Evolutionary conservation across 495 filamentous ascomycete genomes (phyloP), one percentile per base, ranked within the genome.

Genomic region (Aspergillus cristatus): DNA sequence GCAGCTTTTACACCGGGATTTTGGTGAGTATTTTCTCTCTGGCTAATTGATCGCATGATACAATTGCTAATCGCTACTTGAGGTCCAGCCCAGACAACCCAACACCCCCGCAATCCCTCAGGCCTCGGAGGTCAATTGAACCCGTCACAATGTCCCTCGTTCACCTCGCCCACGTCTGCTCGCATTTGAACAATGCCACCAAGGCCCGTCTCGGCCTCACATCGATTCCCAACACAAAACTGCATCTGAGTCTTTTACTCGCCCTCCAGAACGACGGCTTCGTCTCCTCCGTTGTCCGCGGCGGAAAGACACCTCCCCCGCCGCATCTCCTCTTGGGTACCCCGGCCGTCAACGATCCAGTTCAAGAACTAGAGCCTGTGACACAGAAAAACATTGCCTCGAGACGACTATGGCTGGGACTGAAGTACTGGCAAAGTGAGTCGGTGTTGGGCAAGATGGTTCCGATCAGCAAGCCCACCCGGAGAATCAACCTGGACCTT

Each of bases 101-200:
- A n/a, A n/a, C n/a, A n/a, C n/a, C n/a, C 8, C 8, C 20, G 20
- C 20, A 4, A 8, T 24, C 20, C 4, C 4, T 8, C 8, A 24
- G 20, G 20, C 20, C 20, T 8, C 20, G 8, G 20, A 24, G 20
- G 20, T 8, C 20, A 4, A 8, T 8, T 4, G 8, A 4, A 4
- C 4, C 20, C 20, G 20, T 39, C 50, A 62, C 47, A 34, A 97
- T 97, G 91, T 94, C 87, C 54, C 79, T 98, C 67, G 70, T 77
- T 53, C 76, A 78, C 60, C 75, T 97, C 49, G 64, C 78, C 36
- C 60, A 90, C 70, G 74, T 87, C 51, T 94, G 85, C 66, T 86
- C 86, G 35, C 91, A 97, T 71, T 74, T 98, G 26, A 87, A 94
- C 67, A 98, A 98, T 70, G 84, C 84, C 51, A 81, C 84, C 34